A percentile compares a stretch with the other conserved stretches of the same genome.
phyloP scores from a whole-genome alignment of 2,329 filamentous ascomycete genomes.

The Beauveria rudraprayagi region DNA sequence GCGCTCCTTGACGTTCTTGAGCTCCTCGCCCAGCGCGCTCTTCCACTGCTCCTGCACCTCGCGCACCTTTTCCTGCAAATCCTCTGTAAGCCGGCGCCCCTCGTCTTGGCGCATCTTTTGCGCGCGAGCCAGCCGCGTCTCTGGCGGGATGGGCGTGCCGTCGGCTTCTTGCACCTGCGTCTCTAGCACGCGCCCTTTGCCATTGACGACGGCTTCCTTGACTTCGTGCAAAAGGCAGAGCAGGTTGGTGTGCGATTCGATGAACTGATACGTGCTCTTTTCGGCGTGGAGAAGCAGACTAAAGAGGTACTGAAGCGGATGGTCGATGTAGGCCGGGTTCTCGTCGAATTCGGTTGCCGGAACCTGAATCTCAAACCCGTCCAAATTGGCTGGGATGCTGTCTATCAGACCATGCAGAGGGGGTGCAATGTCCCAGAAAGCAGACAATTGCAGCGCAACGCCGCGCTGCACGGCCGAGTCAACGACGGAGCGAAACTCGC shows the following conservation, averaged over 20 bases:
- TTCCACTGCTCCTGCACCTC: constrained; percentile 88
- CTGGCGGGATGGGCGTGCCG: constrained; percentile 21
- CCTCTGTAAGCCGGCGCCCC: constrained; percentile 64
- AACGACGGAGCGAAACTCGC: constrained; percentile 69
- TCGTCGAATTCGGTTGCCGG: constrained; percentile 73
- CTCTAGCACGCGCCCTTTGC: constrained; percentile 59
- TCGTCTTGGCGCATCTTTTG: constrained; percentile 56
- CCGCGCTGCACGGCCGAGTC: constrained; percentile 80
- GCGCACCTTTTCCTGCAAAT: constrained; percentile 87
- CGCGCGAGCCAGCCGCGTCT: constrained; percentile 33
- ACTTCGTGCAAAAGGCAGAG: constrained; percentile 88
- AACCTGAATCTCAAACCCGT: constrained; percentile 64
- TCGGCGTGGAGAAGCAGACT: constrained; percentile 77
- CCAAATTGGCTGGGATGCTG: constrained; percentile 57
- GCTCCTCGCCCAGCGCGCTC: constrained; percentile 71
- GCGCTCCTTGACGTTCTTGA: constrained; percentile 64
- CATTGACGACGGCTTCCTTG: constrained; percentile 66
- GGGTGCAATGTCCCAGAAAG: constrained; percentile 97
- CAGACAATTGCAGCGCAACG: constrained; percentile 83
- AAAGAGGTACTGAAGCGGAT: constrained; percentile 87
- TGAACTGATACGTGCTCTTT: constrained; percentile 93
- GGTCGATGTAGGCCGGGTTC: constrained; percentile 71
- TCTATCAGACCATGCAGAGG: constrained; percentile 70
- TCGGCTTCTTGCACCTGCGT: constrained; percentile 45
- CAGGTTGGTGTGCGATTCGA: constrained; percentile 87